Conservation (phyloP, 495 filamentous ascomycete species). For the Choiromyces venosus region DNA sequence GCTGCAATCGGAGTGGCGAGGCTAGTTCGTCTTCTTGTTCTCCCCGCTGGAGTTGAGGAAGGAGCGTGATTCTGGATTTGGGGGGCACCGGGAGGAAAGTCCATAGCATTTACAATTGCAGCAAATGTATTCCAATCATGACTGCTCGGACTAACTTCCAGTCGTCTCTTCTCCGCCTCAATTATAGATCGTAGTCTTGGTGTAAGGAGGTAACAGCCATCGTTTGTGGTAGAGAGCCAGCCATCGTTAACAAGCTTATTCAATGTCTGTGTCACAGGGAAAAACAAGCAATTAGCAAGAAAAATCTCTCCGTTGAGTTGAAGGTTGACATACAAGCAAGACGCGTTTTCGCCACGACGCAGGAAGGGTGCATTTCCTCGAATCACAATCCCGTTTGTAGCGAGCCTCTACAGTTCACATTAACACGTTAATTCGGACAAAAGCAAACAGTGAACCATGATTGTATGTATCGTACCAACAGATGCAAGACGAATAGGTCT, state of each 20-base stretch:
- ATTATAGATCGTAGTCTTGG: constrained; percentile 26
- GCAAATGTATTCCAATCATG: constrained; percentile 41
- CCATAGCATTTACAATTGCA: constrained; percentile 24
- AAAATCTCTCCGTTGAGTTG: neutral
- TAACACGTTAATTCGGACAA: neutral
- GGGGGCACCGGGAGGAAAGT: neutral
- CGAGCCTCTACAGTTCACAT: neutral
- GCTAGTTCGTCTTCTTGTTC: constrained; percentile 24
- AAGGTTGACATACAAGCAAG: constrained; percentile 24
- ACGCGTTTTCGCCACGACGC: constrained; percentile 38
- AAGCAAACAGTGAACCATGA: neutral
- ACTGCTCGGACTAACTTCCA: constrained; percentile 30
- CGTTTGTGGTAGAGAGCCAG: constrained; percentile 23
- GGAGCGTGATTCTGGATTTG: neutral
- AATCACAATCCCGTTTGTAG: constrained; percentile 28
- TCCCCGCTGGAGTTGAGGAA: constrained; percentile 16
- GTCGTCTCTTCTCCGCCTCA: constrained; percentile 32
- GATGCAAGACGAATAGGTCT: constrained; percentile 25
- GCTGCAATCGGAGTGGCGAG: neutral
- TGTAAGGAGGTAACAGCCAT: constrained; percentile 23
- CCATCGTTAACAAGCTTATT: constrained; percentile 36
- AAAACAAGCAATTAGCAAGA: neutral
- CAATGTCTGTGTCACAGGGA: constrained; percentile 15
- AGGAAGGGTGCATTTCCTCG: constrained; percentile 21
- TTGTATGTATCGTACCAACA: constrained; percentile 20